Base-by-base conservation (phyloP, 805 yeast species). In the Hermanozyma aechmeae region DNA sequence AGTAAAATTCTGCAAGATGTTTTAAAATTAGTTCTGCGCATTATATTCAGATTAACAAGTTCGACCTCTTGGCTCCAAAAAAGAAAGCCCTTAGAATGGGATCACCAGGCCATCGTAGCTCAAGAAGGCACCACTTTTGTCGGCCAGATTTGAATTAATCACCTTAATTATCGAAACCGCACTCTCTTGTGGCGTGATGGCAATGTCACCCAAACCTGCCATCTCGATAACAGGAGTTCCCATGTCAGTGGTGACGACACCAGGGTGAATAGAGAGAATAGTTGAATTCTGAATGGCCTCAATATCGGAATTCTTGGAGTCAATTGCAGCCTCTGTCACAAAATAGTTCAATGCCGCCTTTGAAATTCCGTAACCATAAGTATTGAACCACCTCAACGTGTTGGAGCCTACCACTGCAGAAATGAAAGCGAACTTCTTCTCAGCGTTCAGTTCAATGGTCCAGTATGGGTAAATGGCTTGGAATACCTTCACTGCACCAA, bases 161-260 rank as follows among this genome's bases (percentile, higher is more conserved):
- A n/a, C n/a, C n/a, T n/a, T n/a, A n/a, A n/a, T n/a, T n/a, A n/a
- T n/a, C n/a, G n/a, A n/a, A n/a, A n/a, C n/a, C n/a, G n/a, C n/a
- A n/a, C n/a, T n/a, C n/a, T n/a, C n/a, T n/a, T n/a, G n/a, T n/a
- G n/a, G n/a, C n/a, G n/a, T n/a, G n/a, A n/a, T n/a, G n/a, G n/a
- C n/a, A n/a, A n/a, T n/a, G n/a, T 6, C 13, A 3, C 15, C 5
- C 21, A 18, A n/a, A n/a, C 17, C 17, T n/a, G 5, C 18, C n/a
- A 4, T 10, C 6, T 26, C 21, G 12, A 26, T 19, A 7, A 4
- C 23, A 4, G 16, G 17, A 13, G 5, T 7, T 4, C 23, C 28
- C 23, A 52, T 48, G 27, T 61, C 66, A 20, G 59, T 56, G n/a
- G 30, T n/a, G 10, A 63, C 65, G 8, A 48, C 20, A 22, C 69